Evolutionary conservation across 1,284 basidiomycete species (phyloP), one percentile per base, ranked within the genome.

Genomic region (Boletus smithii): DNA sequence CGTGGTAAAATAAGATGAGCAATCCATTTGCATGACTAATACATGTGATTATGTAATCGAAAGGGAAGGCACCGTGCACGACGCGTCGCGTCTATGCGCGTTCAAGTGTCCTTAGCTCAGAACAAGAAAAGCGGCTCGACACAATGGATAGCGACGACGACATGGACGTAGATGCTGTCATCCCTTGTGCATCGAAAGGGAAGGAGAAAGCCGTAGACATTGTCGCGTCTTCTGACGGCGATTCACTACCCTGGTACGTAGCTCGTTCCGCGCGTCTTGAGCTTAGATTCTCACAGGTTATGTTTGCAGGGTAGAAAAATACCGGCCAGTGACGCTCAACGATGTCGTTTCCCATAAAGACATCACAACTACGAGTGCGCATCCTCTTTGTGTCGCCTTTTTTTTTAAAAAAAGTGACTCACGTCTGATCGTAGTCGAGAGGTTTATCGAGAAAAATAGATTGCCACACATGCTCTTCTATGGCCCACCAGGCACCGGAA

Each of bases 401-500:
- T 4, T 29, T 9, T 5, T 9, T 8, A 4, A n/a, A n/a, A n/a
- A n/a, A n/a, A n/a, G n/a, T 13, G 8, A 7, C 53, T 63, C 40
- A 59, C 10, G 9, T 26, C n/a, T 35, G 37, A 32, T 44, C 5
- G 11, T 50, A 97, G 95, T 98, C 68, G 91, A 95, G 68, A 90
- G 88, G 65, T 99, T 99, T 66, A 95, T 99, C 60, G 87, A 93
- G 58, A 93, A 93, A 67, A 95, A 95, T 55, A 75, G 95, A 41
- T 69, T 99, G 22, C 97, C 97, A 0, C 97, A 99, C 70, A 75
- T 99, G 18, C 77, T 99, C 37, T 94, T 99, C 69, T 99, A 99
- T 63, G 97, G 97, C 0, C 97, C 97, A 27, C 97, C 97, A 14
- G 97, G 91, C 14, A 99, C 95, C 0, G 95, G 95, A 42, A 99